Conservation (phyloP, 371 early-diverging fungal species). For the Sporodiniella umbellata region DNA sequence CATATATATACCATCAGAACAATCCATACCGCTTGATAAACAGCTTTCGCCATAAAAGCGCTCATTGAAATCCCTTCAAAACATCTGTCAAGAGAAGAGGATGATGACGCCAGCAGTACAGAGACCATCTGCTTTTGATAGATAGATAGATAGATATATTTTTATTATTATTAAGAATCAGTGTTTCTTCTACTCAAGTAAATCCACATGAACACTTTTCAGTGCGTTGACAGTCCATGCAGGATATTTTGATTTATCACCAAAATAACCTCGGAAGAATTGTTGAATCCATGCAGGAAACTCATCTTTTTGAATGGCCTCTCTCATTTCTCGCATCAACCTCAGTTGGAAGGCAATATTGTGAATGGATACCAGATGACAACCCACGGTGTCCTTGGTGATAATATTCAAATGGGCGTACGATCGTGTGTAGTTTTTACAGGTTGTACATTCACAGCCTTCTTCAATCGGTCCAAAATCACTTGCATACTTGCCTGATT, state of each 20-base stretch:
- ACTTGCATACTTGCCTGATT: conserved; percentile 56
- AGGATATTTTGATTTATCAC: conserved; percentile 65
- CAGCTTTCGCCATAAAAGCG: no score
- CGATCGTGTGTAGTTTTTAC: conserved; percentile 79
- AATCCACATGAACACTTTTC: conserved; percentile 72
- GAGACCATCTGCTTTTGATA: no score
- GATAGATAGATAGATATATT: no score
- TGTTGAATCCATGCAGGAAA: conserved; percentile 80
- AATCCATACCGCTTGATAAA: no score
- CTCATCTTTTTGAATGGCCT: conserved; percentile 69
- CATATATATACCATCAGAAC: no score
- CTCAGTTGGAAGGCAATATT: conserved; percentile 91
- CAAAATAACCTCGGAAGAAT: conserved; percentile 72
- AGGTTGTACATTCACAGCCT: conserved; percentile 86
- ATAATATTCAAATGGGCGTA: conserved; percentile 61
- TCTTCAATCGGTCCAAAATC: conserved; percentile 80
- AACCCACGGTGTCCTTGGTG: conserved; percentile 87
- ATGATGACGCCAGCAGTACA: no score
- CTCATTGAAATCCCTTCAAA: no score
- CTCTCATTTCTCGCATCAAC: conserved; percentile 80
- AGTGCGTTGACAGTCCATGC: conserved; percentile 84
- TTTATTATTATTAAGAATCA: conserved; percentile 6
- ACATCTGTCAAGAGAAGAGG: no score
- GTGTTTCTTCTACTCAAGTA: conserved; percentile 29
- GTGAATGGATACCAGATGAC: conserved; percentile 87